Evolutionary conservation across 2,329 filamentous ascomycete species (phyloP), one percentile per base, ranked within the genome.

Genomic region (Microascus cirrosus): DNA sequence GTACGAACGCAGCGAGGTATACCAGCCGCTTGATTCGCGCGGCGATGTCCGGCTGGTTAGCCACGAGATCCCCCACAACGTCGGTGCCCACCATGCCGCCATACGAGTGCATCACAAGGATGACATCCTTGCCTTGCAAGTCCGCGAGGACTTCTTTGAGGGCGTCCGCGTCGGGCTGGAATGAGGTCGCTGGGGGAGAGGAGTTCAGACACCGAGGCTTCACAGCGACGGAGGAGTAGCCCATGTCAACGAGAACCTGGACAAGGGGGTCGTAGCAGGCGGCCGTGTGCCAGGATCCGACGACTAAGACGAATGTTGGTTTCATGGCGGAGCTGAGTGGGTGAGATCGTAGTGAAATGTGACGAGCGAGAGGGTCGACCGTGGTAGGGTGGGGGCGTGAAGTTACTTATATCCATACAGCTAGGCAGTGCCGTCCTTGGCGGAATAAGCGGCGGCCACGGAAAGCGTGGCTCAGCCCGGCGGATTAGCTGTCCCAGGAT

Each of bases 91-190:
- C 60, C 2, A 58, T 53, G 0, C 62, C 64, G 2, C 64, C 64
- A 6, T 65, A 66, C 1, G 64, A 65, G 56, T 66, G 64, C 62
- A 62, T 63, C 34, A 65, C 7, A 0, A 66, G 5, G 2, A 63
- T 42, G 12, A 65, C 55, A 2, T 65, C 62, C 10, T 60, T 65
- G 6, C 64, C 60, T 1, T 64, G 10, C n/a, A 51, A 50, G 15
- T 42, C 22, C 7, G 22, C 15, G 32, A 57, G 10, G 25, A 28
- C 22, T 2, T 28, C 50, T 24, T 42, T 53, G 10, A 20, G 20
- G 15, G 56, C 56, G 22, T 57, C 48, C 22, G 25, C 48, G 25
- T 57, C 56, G 11, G 56, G 56, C 28, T 42, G 34, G 56, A 53
- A 42, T 10, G 48, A 42, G 7, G 12, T 15, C 22, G 50, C 15